Percentiles rank a stretch among this genome's conserved stretches.
Evolutionary conservation across 2,329 filamentous ascomycete species (phyloP).

Genomic region (Epichloe aotearoae): DNA sequence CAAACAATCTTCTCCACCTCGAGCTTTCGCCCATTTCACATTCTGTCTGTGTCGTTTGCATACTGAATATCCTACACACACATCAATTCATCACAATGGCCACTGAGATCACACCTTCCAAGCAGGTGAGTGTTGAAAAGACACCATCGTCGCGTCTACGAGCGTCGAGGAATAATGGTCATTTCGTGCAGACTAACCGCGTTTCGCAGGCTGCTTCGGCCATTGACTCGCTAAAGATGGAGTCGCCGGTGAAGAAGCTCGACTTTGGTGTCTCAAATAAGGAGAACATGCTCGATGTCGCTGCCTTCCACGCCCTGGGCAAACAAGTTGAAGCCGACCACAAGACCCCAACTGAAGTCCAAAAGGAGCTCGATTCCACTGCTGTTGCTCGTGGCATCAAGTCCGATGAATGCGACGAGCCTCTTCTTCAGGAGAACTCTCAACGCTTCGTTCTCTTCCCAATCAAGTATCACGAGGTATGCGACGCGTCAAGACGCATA

Average conservation of each 20-base stretch:
- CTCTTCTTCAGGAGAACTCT: slow-evolving; percentile 87
- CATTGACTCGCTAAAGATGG: slow-evolving; percentile 83
- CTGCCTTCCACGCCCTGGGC: slow-evolving; percentile 36
- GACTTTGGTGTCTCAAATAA: slow-evolving; percentile 63
- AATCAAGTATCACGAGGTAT: slow-evolving; percentile 97
- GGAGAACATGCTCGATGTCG: slow-evolving; percentile 55
- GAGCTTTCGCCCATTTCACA: slow-evolving; percentile 10
- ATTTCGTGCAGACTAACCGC: slow-evolving; percentile 17
- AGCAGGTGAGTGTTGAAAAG: slow-evolving; percentile 35
- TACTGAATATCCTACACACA: slow-evolving; percentile 5
- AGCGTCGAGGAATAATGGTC: neutral
- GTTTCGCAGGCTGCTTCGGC: slow-evolving; percentile 62
- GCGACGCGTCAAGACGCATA: slow-evolving; percentile 55
- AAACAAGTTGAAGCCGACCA: slow-evolving; percentile 47
- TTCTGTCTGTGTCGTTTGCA: slow-evolving; percentile 10
- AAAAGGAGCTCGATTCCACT: slow-evolving; percentile 22
- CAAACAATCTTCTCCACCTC: slow-evolving; percentile 9
- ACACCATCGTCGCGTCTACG: neutral
- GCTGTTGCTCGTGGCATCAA: slow-evolving; percentile 41
- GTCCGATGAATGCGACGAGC: slow-evolving; percentile 67
- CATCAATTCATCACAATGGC: slow-evolving; percentile 46
- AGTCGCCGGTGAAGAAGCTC: slow-evolving; percentile 84
- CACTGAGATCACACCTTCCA: slow-evolving; percentile 51
- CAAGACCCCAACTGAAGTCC: slow-evolving; percentile 37
- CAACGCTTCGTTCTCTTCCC: slow-evolving; percentile 96